These are phyloP conservation scores for Sugiyamaella qingdaonensis DNA, from an alignment of 805 yeast species.

Conservation along the genomic window DNA sequence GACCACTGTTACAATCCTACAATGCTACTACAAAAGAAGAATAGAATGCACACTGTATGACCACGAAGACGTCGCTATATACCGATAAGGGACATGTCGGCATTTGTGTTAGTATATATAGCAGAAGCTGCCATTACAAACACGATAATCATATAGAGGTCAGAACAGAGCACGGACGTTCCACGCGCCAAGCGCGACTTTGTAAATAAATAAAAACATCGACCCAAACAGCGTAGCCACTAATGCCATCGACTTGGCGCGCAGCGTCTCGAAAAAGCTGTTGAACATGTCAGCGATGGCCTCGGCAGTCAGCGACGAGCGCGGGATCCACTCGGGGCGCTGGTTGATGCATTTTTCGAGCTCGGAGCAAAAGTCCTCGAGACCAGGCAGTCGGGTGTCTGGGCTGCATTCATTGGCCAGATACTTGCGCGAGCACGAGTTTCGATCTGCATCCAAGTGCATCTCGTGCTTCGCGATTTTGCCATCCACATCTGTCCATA, in stretches of 20 bases:
- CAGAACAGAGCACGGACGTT: constrained; percentile 13
- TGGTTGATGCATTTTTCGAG: constrained; percentile 80
- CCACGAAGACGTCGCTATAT: no score
- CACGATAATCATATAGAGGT: no score
- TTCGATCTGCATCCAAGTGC: constrained; percentile 55
- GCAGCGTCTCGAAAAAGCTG: constrained; percentile 64
- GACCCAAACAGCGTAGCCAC: constrained; percentile 6
- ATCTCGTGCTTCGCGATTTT: constrained; percentile 56
- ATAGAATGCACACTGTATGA: no score
- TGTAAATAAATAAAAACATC: constrained; percentile 16
- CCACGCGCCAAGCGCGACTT: constrained; percentile 25
- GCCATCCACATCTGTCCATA: constrained; percentile 61
- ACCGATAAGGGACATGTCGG: no score
- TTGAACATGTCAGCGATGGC: constrained; percentile 74
- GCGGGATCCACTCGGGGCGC: constrained; percentile 59
- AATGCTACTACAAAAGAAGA: no score
- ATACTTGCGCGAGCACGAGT: constrained; percentile 64
- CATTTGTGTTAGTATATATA: no score
- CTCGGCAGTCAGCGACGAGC: constrained; percentile 62
- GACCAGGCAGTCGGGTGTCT: constrained; percentile 63
- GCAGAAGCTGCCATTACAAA: no score
- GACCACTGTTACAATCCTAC: no score
- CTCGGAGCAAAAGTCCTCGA: constrained; percentile 61
- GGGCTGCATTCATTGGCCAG: constrained; percentile 59
- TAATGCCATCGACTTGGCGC: constrained; percentile 30